Percentiles rank a stretch among this genome's conserved stretches.
phyloP scores from a whole-genome alignment of 78 protist species.

The Pigoraptor vietnamica region DNA sequence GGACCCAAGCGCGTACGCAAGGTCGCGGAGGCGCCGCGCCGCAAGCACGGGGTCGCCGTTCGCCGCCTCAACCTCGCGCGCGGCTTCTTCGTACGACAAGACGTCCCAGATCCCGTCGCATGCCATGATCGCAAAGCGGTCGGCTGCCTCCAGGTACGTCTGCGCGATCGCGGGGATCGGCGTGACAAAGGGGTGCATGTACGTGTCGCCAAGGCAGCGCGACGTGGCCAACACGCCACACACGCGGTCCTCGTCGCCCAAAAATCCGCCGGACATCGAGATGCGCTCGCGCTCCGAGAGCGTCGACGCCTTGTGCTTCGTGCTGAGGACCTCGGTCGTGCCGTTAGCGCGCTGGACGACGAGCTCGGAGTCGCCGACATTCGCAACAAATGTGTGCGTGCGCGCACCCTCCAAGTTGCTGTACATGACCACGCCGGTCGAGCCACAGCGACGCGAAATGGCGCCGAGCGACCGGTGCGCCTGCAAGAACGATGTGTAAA shows the following conservation, averaged over 20 bases:
- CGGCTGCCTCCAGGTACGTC: too few relatives aligned
- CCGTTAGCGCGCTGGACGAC: not conserved
- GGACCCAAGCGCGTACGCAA: not conserved
- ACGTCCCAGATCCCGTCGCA: conserved; percentile 64
- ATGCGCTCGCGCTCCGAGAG: not conserved
- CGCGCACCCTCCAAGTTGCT: not conserved
- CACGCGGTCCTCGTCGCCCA: not conserved
- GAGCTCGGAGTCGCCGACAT: conserved; percentile 3
- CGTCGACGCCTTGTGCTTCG: not conserved
- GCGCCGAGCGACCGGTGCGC: not conserved
- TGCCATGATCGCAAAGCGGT: conserved; percentile 31
- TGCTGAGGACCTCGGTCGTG: not conserved
- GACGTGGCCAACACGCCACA: not conserved
- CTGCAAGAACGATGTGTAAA: not conserved
- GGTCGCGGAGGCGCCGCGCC: not conserved
- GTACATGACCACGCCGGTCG: not conserved
- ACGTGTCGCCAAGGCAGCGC: not conserved
- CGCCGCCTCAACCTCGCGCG: not conserved
- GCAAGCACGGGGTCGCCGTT: not conserved
- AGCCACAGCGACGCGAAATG: not conserved
- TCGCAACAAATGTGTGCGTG: not conserved
- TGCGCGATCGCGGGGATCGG: too few relatives aligned
- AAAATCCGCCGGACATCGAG: not conserved
- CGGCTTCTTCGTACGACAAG: conserved; percentile 11
- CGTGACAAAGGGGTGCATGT: not conserved